These are phyloP conservation scores for Conticribra weissflogii DNA, from an alignment of 108 stramenopile genomes.

Conservation along the genomic window DNA sequence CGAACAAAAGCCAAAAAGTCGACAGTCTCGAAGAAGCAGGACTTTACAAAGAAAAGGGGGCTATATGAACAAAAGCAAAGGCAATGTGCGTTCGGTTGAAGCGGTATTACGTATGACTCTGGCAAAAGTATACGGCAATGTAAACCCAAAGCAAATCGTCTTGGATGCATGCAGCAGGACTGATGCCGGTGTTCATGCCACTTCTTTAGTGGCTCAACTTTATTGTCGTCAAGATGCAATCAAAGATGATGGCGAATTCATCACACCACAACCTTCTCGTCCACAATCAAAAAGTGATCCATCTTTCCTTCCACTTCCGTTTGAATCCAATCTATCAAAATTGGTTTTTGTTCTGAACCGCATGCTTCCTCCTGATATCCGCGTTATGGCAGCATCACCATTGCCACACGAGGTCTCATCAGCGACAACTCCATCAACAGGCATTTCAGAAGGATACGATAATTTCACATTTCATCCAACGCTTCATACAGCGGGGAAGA, in stretches of 20 bases:
- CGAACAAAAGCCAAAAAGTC: constrained; percentile 7
- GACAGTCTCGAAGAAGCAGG: constrained; percentile 44
- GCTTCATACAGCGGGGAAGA: constrained; percentile 62
- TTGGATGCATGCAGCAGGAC: constrained; percentile 85
- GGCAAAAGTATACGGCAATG: constrained; percentile 81
- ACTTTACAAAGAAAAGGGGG: constrained; percentile 51
- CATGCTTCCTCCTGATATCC: constrained; percentile 78
- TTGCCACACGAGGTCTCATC: constrained; percentile 22
- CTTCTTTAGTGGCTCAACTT: constrained; percentile 67
- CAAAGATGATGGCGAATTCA: neutral
- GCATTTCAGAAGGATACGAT: neutral
- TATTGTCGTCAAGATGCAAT: constrained; percentile 48
- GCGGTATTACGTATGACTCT: constrained; percentile 45
- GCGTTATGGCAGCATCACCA: constrained; percentile 61
- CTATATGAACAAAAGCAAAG: constrained; percentile 18
- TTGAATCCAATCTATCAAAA: constrained; percentile 57
- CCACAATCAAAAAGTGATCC: constrained; percentile 60
- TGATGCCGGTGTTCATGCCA: constrained; percentile 85
- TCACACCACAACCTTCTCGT: neutral
- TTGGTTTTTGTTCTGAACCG: constrained; percentile 76
- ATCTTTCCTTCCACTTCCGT: constrained; percentile 67
- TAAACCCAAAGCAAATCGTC: constrained; percentile 59
- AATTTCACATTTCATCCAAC: constrained; percentile 72
- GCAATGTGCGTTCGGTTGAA: constrained; percentile 49
- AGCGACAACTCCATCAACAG: neutral